Percentiles rank a stretch among this genome's conserved stretches.
These are phyloP conservation scores for Ampelocalamus luodianensis DNA, from an alignment of 176 grass and related monocot species.

Conservation along the genomic window DNA sequence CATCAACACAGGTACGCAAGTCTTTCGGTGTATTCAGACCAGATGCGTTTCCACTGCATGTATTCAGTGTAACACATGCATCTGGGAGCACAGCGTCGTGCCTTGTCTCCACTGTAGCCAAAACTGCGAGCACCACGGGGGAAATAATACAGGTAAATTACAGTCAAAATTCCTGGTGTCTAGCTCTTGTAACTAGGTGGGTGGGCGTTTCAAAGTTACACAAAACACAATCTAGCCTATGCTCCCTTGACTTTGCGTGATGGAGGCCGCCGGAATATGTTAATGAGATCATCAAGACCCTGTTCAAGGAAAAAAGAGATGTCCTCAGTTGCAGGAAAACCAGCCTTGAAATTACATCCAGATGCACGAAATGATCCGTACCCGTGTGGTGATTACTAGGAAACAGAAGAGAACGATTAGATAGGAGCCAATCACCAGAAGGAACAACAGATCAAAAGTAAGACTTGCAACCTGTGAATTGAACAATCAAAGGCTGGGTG, in stretches of 20 bases:
- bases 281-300: slow-evolving; percentile 98
- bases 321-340: slow-evolving; percentile 13
- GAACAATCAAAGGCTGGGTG: slow-evolving; percentile 10
- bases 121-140: not conserved
- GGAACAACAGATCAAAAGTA: slow-evolving; percentile 88
- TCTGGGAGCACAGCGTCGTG: too few relatives aligned
- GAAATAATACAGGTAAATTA: slow-evolving; percentile 31
- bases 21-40: not conserved
- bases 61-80: too few relatives aligned
- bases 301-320: slow-evolving; percentile 31
- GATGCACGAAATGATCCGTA: slow-evolving; percentile 40
- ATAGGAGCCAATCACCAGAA: slow-evolving; percentile 83
- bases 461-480: slow-evolving; percentile 84
- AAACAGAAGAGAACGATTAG: slow-evolving; percentile 95
- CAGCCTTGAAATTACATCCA: not conserved
- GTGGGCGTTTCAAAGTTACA: slow-evolving; percentile 49
- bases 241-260: slow-evolving; percentile 80
- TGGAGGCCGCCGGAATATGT: slow-evolving; percentile 90
- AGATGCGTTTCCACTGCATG: not conserved
- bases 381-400: slow-evolving; percentile 95
- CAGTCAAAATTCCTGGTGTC: slow-evolving; percentile 49
- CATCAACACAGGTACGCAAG: not conserved
- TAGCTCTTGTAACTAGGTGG: slow-evolving; percentile 57
- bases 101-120: slow-evolving; percentile 22
- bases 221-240: slow-evolving; percentile 54